These are phyloP conservation scores for Trichosporon sp. DNA, from an alignment of 1,284 basidiomycete species.

Conservation along the genomic window DNA sequence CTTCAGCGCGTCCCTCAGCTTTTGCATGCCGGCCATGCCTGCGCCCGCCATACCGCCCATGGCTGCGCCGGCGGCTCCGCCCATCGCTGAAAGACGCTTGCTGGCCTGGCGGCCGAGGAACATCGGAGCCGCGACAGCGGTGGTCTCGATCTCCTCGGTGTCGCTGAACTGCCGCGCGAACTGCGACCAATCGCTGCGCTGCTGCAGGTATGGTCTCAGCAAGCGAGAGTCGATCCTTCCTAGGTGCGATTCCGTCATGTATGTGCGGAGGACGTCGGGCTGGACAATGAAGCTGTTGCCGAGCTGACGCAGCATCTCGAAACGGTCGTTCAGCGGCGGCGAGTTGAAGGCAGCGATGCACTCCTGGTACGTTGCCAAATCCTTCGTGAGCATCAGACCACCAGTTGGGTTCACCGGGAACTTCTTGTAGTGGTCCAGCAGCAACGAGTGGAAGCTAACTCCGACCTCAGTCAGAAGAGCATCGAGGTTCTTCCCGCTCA, in stretches of 20 bases:
- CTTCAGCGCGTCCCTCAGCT: conserved; percentile 53
- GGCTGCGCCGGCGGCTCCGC: conserved; percentile 51
- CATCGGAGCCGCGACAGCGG: conserved; percentile 26
- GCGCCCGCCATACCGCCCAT: conserved; percentile 39
- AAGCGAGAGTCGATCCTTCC: conserved; percentile 85
- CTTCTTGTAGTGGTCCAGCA: conserved; percentile 93
- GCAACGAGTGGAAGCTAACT: conserved; percentile 88
- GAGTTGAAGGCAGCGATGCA: conserved; percentile 78
- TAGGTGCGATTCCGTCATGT: conserved; percentile 87
- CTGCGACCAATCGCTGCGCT: conserved; percentile 74
- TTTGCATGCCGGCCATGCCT: conserved; percentile 45
- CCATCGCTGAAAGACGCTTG: conserved; percentile 42
- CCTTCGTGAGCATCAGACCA: conserved; percentile 95
- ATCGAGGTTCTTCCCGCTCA: conserved; percentile 91
- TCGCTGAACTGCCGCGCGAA: conserved; percentile 38
- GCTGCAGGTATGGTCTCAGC: conserved; percentile 85
- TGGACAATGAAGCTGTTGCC: conserved; percentile 95
- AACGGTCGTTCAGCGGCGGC: conserved; percentile 84
- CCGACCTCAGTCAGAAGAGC: conserved; percentile 91
- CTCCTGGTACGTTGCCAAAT: conserved; percentile 96
- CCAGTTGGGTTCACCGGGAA: conserved; percentile 96
- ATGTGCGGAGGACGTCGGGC: conserved; percentile 87
- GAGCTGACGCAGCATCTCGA: conserved; percentile 96
- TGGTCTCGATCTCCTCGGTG: conserved; percentile 25
- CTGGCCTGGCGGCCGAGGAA: conserved; percentile 22